Evolutionary conservation across 768 basidiomycete genomes (phyloP), one percentile per base, ranked within the genome.

Genomic region (Tulasnella sp.): DNA sequence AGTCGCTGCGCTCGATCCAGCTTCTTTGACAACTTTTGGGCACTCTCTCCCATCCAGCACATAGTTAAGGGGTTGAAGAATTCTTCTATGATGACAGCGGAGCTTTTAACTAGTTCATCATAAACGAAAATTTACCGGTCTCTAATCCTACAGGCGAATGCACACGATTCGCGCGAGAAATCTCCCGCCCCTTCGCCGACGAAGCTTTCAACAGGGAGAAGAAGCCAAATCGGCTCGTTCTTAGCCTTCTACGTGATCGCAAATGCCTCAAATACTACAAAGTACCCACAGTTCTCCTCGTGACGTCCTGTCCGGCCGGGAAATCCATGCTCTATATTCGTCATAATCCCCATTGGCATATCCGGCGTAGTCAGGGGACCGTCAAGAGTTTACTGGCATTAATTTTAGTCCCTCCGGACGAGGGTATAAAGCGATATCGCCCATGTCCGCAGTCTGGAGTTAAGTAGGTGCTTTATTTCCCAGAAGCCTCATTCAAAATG

Each of bases 401-500:
- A 67, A 67, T 67, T 29, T 67, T 67, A 32, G 13, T 15, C 23
- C 29, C 29, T 15, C 61, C 15, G 29, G 10, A 35, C 11, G 61
- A 67, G 7, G 61, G 32, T 67, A 67, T 67, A 67, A 67, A 67
- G 32, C 29, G 15, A 29, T 67, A 26, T 35, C 29, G 2, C 11
- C 13, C 61, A 16, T 5, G 61, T 32, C 13, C 29, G 61, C 15
- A 29, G 32, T 67, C 61, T 13, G 32, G 23, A 26, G 61, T 26
- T 26, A 29, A 67, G 4, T 29, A 67, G 13, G 2, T 16, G 16
- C 11, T 10, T 26, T 67, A 35, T 35, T 5, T 26, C 5, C 61
- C 11, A 67, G 26, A 67, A 35, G 61, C 29, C 61, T 10, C 61
- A 29, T 42, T 44, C 55, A 76, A 70, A 39, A 79, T 79, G 78